Percentiles rank a stretch among this genome's conserved stretches.
phyloP scores from a whole-genome alignment of 805 yeast species.

The Cyberlindnera mycetangii region DNA sequence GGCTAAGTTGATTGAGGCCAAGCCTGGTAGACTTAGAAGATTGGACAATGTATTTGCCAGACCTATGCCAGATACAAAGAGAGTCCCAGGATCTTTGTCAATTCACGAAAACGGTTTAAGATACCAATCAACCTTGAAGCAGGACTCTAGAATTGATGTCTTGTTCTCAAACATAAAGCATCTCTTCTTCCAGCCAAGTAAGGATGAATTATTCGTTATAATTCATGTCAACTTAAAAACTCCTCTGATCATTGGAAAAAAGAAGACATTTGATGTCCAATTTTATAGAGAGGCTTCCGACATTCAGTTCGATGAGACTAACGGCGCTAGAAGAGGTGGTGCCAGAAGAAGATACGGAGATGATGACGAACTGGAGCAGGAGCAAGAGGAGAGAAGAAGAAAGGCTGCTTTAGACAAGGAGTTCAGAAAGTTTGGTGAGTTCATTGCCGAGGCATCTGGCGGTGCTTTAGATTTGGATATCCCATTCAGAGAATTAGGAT shows the following conservation, averaged over 20 bases:
- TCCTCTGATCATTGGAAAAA: slow-evolving; percentile 94
- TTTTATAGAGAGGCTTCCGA: slow-evolving; percentile 96
- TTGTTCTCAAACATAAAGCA: slow-evolving; percentile 89
- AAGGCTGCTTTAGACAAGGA: slow-evolving; percentile 89
- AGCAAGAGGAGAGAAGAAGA: slow-evolving; percentile 95
- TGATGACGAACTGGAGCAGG: slow-evolving; percentile 97
- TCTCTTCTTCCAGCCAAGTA: slow-evolving; percentile 92
- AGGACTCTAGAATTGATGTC: slow-evolving; percentile 85
- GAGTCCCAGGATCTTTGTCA: slow-evolving; percentile 84
- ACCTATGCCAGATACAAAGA: slow-evolving; percentile 97
- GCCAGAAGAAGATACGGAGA: slow-evolving; percentile 79
- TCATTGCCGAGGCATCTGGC: slow-evolving; percentile 82
- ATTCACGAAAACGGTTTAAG: slow-evolving; percentile 96
- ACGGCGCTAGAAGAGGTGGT: slow-evolving; percentile 75
- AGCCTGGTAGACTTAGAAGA: slow-evolving; percentile 80
- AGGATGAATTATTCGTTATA: slow-evolving; percentile 88
- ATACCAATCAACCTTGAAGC: slow-evolving; percentile 80
- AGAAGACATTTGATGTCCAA: slow-evolving; percentile 92
- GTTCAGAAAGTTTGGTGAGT: slow-evolving; percentile 84
- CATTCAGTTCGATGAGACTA: slow-evolving; percentile 94
- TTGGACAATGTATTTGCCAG: slow-evolving; percentile 87
- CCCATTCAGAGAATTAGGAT: slow-evolving; percentile 94
- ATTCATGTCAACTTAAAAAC: slow-evolving; percentile 90
- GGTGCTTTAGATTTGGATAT: slow-evolving; percentile 86
- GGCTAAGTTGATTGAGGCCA: slow-evolving; percentile 78